A percentile compares a stretch with the other conserved stretches of the same genome.
Conservation (phyloP, 768 basidiomycete genomes). For the Wakefieldia striispora region DNA sequence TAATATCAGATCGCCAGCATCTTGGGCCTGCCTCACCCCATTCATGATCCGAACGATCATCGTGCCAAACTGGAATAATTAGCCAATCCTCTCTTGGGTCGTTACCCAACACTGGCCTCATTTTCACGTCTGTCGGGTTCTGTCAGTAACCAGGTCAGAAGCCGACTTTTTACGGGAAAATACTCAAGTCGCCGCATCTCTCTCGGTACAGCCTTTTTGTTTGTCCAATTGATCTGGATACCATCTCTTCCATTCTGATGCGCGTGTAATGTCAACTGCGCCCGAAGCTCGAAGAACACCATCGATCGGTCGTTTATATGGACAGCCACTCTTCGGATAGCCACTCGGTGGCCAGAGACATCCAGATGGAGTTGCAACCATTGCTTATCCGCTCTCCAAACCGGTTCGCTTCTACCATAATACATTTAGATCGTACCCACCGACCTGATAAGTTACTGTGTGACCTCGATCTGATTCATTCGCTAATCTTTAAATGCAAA, state of each 20-base stretch:
- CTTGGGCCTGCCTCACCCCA: constrained; percentile 24
- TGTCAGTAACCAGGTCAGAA: constrained; percentile 3
- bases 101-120: constrained; percentile 14
- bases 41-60: constrained; percentile 29
- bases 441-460: constrained; percentile 1
- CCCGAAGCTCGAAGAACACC: constrained; percentile 23
- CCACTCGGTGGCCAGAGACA: constrained; percentile 5
- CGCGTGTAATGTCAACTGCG: constrained; percentile 35
- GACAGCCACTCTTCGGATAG: constrained; percentile 4
- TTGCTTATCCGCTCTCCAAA: constrained; percentile 3
- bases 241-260: constrained; percentile 36
- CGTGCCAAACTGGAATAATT: constrained; percentile 19
- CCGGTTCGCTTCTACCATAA: constrained; percentile 8
- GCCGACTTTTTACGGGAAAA: constrained; percentile 10
- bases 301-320: constrained; percentile 11
- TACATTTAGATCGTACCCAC: constrained; percentile 9
- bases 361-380: constrained; percentile 7
- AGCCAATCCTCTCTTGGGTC: constrained; percentile 9
- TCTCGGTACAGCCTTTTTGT: constrained; percentile 26
- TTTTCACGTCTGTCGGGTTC: constrained; percentile 6
- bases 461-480: too few species aligned
- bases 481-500: too few species aligned
- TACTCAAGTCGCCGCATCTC: constrained; percentile 17
- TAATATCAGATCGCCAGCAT: constrained; percentile 32
- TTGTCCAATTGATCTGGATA: constrained; percentile 25